Base-by-base conservation (phyloP, 2,329 filamentous ascomycete species). In the Fusarium sp. region DNA sequence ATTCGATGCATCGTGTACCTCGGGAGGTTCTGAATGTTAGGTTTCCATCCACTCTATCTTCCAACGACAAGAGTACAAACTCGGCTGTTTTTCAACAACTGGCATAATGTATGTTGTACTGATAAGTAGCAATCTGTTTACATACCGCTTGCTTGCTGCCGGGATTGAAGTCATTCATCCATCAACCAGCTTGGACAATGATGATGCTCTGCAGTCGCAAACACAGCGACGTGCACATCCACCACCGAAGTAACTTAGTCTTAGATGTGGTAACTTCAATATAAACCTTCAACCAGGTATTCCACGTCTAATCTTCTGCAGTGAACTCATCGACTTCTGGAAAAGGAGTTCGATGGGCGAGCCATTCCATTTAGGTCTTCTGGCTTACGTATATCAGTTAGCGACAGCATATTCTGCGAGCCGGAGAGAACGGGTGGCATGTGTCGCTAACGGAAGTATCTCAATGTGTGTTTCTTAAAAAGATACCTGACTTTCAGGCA, bases 21-120 rank as follows among this genome's bases (percentile, higher is more conserved):
- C n/a, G 20, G 4, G 27, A 9, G 6, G 8, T 11, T 15, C 44
- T 40, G 32, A 51, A 54, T 2, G 44, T 47, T 14, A 56, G 59
- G 4, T 66, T 54, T 10, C 39, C 39, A 2, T 70, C 68, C 7
- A 53, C 68, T 35, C 70, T 66, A 10, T 51, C 60, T 40, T 70
- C 53, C 4, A 72, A 44, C 3, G 71, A 27, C 4, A 68, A 41
- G 8, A 43, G 10, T 10, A 72, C 70, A 2, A 61, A 56, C 27
- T 72, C 64, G 2, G 65, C 33, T 3, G 48, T 19, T 2, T 60
- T 57, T 4, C 67, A 70, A 7, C 60, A 60, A 22, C 64, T 61
- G 2, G 69, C 67, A 20, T 72, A 72, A 44, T 71, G 64, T 14
- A 44, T 71, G 60, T 14, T 68, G 17, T 63, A 53, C 15, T 70